phyloP scores from a whole-genome alignment of 2,329 filamentous ascomycete species.

The Aspergillus sojae region DNA sequence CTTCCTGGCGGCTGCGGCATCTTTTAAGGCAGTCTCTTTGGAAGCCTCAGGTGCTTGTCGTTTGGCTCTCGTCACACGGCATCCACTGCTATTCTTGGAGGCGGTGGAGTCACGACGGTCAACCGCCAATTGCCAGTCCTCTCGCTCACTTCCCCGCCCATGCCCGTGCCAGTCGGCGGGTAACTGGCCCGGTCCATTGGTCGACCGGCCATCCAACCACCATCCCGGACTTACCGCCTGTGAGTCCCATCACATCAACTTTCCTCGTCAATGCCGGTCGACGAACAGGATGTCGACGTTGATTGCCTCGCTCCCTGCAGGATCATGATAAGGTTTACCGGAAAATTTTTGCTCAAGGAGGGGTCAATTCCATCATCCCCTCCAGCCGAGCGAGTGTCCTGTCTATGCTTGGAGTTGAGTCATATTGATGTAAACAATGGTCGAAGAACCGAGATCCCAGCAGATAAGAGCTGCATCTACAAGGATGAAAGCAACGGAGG shows the following conservation, averaged over 20 bases:
- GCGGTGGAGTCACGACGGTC: background rate
- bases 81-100: constrained; percentile 10
- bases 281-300: background rate
- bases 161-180: constrained; percentile 12
- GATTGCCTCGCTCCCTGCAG: constrained; percentile 4
- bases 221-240: constrained; percentile 21
- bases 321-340: constrained; percentile 2
- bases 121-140: background rate
- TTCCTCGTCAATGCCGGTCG: background rate
- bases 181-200: constrained; percentile 13
- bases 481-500: background rate
- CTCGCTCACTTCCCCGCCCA: background rate
- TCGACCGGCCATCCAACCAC: constrained; percentile 16
- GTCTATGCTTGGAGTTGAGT: background rate
- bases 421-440: background rate
- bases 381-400: background rate
- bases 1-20: constrained; percentile 21
- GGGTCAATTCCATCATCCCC: background rate
- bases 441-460: background rate
- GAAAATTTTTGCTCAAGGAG: constrained; percentile 2
- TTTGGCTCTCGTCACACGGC: constrained; percentile 15
- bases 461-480: background rate
- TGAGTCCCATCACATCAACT: constrained; percentile 5
- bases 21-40: constrained; percentile 19
- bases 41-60: background rate